Evolutionary conservation across 768 basidiomycete species (phyloP).

Genomic region (Tylopilus sp.): DNA sequence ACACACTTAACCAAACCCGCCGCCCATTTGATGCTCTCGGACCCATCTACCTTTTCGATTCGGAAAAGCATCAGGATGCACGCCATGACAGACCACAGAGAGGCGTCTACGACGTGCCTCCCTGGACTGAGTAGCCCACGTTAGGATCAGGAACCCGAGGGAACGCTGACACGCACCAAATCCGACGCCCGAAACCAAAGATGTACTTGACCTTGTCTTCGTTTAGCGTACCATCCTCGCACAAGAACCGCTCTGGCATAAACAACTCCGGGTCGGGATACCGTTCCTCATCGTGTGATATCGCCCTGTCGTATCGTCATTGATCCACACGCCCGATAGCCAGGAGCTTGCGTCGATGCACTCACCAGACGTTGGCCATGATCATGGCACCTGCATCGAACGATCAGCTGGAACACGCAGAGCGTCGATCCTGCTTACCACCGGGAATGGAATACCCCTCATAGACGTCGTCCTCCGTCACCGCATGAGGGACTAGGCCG

Average conservation of each 20-base stretch:
- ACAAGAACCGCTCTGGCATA: slow-evolving; percentile 38
- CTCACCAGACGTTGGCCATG: slow-evolving; percentile 14
- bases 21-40: no score
- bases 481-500: slow-evolving; percentile 37
- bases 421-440: slow-evolving; percentile 2
- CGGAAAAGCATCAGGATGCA: slow-evolving; percentile 16
- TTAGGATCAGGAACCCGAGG: background rate
- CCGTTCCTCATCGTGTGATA: slow-evolving; percentile 42
- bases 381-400: slow-evolving; percentile 6
- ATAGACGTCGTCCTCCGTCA: slow-evolving; percentile 38
- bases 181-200: slow-evolving; percentile 23
- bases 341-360: fast-evolving
- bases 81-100: slow-evolving; percentile 21
- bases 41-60: no score
- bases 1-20: slow-evolving; percentile 13
- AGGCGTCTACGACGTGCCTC: slow-evolving; percentile 21
- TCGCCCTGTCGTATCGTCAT: slow-evolving; percentile 30
- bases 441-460: slow-evolving; percentile 49
- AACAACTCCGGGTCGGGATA: no score
- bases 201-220: slow-evolving; percentile 7
- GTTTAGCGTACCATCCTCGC: slow-evolving; percentile 13
- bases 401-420: background rate
- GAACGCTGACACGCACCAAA: slow-evolving; percentile 9
- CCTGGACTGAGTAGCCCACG: slow-evolving; percentile 9
- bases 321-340: background rate